Conservation (phyloP, 148 eudicot species). For the Nepenthes gracilis region DNA sequence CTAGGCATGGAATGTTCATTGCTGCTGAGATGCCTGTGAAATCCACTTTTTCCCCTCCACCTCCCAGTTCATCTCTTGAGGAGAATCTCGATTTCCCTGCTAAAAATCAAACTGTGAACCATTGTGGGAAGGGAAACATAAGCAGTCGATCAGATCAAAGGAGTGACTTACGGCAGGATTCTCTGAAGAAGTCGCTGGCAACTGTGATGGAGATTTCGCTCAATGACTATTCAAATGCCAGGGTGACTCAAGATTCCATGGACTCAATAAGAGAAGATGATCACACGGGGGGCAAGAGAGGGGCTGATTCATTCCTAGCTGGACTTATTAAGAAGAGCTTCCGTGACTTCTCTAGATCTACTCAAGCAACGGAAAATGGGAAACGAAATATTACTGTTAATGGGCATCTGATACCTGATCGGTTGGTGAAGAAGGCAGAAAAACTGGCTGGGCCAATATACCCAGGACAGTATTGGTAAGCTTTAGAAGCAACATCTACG, state of each 20-base stretch:
- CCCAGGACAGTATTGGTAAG: slow-evolving; percentile 90
- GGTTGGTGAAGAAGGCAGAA: slow-evolving; percentile 71
- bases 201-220: slow-evolving; percentile 78
- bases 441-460: slow-evolving; percentile 72
- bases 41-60: slow-evolving; percentile 31
- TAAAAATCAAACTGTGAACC: slow-evolving; percentile 31
- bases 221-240: slow-evolving; percentile 44
- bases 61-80: slow-evolving; percentile 53
- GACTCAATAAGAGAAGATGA: slow-evolving; percentile 46
- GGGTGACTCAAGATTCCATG: slow-evolving; percentile 42
- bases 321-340: slow-evolving; percentile 68
- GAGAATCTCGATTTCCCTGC: slow-evolving; percentile 64
- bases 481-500: background rate
- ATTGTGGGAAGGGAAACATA: slow-evolving; percentile 53
- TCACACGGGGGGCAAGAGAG: slow-evolving; percentile 38
- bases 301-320: slow-evolving; percentile 53
- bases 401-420: slow-evolving; percentile 71
- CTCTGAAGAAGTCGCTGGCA: slow-evolving; percentile 54
- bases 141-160: slow-evolving; percentile 50
- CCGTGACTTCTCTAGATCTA: slow-evolving; percentile 37
- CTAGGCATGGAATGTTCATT: slow-evolving; percentile 17
- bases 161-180: slow-evolving; percentile 27
- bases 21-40: slow-evolving; percentile 25
- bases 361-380: slow-evolving; percentile 27
- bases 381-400: slow-evolving; percentile 52